A percentile compares a stretch with the other conserved stretches of the same genome.
These are phyloP conservation scores for Penicillium robsamsonii DNA, from an alignment of 495 filamentous ascomycete genomes.

Conservation along the genomic window DNA sequence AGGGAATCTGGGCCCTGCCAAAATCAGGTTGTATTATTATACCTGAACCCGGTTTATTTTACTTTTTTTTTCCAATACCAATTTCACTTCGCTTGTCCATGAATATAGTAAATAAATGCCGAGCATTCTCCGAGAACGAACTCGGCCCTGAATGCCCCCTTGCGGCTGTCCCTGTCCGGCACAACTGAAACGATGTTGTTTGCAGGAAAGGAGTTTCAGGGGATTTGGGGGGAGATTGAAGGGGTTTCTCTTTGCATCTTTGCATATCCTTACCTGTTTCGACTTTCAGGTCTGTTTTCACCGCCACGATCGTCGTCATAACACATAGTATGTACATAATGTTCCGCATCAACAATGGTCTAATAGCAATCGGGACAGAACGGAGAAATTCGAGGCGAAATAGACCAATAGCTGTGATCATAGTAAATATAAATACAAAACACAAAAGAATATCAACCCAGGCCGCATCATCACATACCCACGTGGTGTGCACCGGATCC, in stretches of 20 bases:
- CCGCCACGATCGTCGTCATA: neutral
- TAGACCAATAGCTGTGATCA: neutral
- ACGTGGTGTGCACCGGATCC: conserved; percentile 5
- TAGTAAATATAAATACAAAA: neutral
- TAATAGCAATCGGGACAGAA: neutral
- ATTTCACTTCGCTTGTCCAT: conserved; percentile 4
- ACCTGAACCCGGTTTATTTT: conserved; percentile 3
- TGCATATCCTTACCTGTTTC: conserved; percentile 5
- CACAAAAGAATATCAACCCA: neutral
- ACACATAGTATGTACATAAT: neutral
- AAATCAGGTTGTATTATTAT: conserved; percentile 1
- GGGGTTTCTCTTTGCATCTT: neutral
- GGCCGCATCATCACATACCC: conserved; percentile 18
- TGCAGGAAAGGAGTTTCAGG: neutral
- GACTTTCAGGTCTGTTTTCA: neutral
- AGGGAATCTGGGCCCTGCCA: conserved; percentile 2
- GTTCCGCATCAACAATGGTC: neutral
- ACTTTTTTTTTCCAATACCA: conserved; percentile 14
- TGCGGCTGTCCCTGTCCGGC: neutral
- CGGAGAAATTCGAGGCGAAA: neutral
- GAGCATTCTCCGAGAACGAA: neutral
- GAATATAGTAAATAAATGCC: neutral
- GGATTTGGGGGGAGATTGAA: neutral
- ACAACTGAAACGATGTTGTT: neutral
- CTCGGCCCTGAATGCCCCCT: conserved; percentile 5